Evolutionary conservation across 2,329 filamentous ascomycete genomes (phyloP), one percentile per base, ranked within the genome.

Genomic region (Penicillium janthinellum): DNA sequence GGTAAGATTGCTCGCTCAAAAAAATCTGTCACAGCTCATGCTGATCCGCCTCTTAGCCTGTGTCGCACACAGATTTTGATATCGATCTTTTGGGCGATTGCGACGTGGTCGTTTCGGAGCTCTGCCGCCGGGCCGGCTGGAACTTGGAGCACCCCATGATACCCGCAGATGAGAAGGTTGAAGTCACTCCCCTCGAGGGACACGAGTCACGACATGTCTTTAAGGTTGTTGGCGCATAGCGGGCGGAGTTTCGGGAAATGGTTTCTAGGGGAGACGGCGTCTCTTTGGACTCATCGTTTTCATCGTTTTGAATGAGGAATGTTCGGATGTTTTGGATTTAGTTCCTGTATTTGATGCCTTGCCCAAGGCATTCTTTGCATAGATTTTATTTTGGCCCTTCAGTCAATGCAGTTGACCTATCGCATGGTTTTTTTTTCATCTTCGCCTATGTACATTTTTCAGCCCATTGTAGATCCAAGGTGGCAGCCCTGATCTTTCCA

Each of bases 61-160:
- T 96, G 57, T 83, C 83, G 38, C 94, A 98, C 76, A 90, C 96
- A 73, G 92, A 96, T 73, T 98, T 99, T 69, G 95, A 99, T 76
- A 92, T 99, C 67, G 93, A 97, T 73, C 84, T 99, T 57, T 83
- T 98, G n/a, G 95, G 95, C 38, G 92, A 97, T 73, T 97, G 94
- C 77, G 95, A 99, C 72, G 85, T 92, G 42, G 88, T 98, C 8
- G 90, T 98, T 14, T 85, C 89, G 0, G 94, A 98, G 79, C 84
- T 99, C 54, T 94, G 91, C 72, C 85, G 88, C 47, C 86, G 91
- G 12, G 88, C 91, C 1, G 90, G 89, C 3, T 98, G 95, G 95
- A 81, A 86, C 6, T 77, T 96, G 55, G 73, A 85, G 47, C 92
- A 97, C 71, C 88, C 91, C 65, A 96, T 96, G 91, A 84, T 95